Evolutionary conservation across 345 rosid genomes (phyloP).

Genomic region (Moringa oleifera): DNA sequence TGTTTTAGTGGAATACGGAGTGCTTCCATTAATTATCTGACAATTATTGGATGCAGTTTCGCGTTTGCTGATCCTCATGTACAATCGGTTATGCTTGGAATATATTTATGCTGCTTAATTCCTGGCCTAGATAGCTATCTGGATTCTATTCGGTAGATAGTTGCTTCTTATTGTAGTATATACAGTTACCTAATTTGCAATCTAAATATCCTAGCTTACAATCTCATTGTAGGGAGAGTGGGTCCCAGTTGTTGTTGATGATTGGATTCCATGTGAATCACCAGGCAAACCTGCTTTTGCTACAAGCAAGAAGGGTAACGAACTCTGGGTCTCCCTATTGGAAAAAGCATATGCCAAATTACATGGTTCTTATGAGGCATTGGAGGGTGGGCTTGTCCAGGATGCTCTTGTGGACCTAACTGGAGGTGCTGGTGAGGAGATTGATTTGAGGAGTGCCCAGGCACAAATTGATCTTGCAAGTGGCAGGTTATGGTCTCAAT

Average conservation of each 20-base stretch:
- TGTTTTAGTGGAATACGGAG: neutral
- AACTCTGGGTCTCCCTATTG: constrained; percentile 93
- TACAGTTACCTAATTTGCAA: constrained; percentile 3
- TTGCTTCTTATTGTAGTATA: neutral
- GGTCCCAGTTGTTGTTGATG: constrained; percentile 99
- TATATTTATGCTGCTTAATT: neutral
- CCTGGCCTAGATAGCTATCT: neutral
- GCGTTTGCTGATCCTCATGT: neutral
- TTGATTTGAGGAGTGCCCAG: constrained; percentile 97
- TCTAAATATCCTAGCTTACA: constrained; percentile 5
- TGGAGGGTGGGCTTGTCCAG: constrained; percentile 99
- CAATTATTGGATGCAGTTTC: neutral
- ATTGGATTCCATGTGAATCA: constrained; percentile 98
- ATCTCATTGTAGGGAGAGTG: constrained; percentile 80
- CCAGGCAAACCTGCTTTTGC: constrained; percentile 98
- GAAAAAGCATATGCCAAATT: constrained; percentile 99
- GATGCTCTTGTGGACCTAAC: constrained; percentile 99
- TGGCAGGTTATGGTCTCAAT: constrained; percentile 98
- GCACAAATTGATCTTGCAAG: constrained; percentile 99
- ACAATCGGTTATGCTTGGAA: neutral
- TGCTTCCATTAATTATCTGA: too few species aligned
- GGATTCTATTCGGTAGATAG: neutral
- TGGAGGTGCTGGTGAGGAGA: constrained; percentile 99
- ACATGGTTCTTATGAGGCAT: constrained; percentile 98
- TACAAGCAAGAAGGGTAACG: constrained; percentile 85